Percentiles rank a stretch among this genome's conserved stretches.
These are phyloP conservation scores for Cubamyces sp. DNA, from an alignment of 768 basidiomycete genomes.

Conservation along the genomic window DNA sequence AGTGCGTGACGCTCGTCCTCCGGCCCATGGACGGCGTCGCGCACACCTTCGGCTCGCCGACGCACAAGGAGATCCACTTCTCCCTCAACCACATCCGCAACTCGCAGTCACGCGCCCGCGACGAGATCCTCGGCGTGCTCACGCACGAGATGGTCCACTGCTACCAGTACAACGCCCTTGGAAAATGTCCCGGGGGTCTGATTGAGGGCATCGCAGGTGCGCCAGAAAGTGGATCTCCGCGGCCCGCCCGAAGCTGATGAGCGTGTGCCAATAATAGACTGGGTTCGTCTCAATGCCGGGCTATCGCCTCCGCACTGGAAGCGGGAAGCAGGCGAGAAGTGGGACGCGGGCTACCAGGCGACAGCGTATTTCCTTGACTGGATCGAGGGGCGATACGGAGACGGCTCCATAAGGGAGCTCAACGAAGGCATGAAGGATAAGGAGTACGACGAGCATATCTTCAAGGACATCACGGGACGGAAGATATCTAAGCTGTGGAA, in stretches of 20 bases:
- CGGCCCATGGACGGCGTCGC: constrained; percentile 65
- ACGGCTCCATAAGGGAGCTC: constrained; percentile 58
- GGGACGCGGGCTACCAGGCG: constrained; percentile 78
- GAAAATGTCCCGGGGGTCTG: constrained; percentile 67
- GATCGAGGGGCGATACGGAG: constrained; percentile 56
- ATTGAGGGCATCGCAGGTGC: constrained; percentile 81
- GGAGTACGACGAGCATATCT: constrained; percentile 55
- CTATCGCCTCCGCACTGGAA: constrained; percentile 75
- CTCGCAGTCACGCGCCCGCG: constrained; percentile 43
- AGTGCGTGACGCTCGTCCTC: constrained; percentile 59
- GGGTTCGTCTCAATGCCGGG: constrained; percentile 63
- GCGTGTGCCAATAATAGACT: constrained; percentile 49
- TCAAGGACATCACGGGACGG: constrained; percentile 55
- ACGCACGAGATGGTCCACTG: constrained; percentile 81
- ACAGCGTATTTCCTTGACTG: constrained; percentile 80
- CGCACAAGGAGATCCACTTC: constrained; percentile 75
- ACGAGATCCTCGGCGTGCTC: constrained; percentile 75
- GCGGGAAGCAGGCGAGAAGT: constrained; percentile 47
- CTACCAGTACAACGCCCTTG: constrained; percentile 68
- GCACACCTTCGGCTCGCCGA: constrained; percentile 57
- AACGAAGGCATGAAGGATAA: constrained; percentile 56
- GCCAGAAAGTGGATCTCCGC: constrained; percentile 13
- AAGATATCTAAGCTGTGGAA: constrained; percentile 61
- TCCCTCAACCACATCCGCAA: constrained; percentile 66
- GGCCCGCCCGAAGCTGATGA: too few relatives aligned